Percentiles rank a stretch among this genome's conserved stretches.
Evolutionary conservation across 2,329 filamentous ascomycete genomes (phyloP).

Genomic region (Colletotrichum cereale): DNA sequence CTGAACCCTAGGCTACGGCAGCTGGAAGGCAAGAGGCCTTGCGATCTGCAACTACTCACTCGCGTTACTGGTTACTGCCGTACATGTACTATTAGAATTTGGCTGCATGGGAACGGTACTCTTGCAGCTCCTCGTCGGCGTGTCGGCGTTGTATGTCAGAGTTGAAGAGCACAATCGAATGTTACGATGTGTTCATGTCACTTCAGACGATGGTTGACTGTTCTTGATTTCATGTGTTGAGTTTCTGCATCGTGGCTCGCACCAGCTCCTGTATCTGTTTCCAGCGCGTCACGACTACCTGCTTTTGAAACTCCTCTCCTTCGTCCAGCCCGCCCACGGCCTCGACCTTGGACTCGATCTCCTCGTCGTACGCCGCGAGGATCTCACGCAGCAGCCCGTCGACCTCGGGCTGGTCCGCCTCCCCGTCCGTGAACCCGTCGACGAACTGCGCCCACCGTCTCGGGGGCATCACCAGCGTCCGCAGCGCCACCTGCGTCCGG

Average conservation of each 20-base stretch:
- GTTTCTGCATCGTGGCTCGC: constrained; percentile 51
- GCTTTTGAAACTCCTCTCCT: constrained; percentile 51
- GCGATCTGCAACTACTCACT: background rate
- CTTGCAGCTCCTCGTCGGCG: constrained; percentile 22
- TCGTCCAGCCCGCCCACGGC: constrained; percentile 47
- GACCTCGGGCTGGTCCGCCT: constrained; percentile 55
- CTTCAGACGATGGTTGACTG: background rate
- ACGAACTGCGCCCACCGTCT: constrained; percentile 62
- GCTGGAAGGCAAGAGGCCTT: constrained; percentile 6
- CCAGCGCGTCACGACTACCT: constrained; percentile 56
- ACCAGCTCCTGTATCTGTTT: constrained; percentile 56
- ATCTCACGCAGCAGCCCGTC: constrained; percentile 53
- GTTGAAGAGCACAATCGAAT: constrained; percentile 10
- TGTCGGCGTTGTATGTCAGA: constrained; percentile 35
- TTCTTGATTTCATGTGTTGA: constrained; percentile 2
- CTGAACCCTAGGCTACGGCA: background rate
- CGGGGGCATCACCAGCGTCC: constrained; percentile 52
- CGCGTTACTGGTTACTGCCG: constrained; percentile 3
- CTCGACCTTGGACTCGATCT: constrained; percentile 48
- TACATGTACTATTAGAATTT: constrained; percentile 38
- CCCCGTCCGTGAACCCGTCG: constrained; percentile 59
- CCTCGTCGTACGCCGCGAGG: constrained; percentile 52
- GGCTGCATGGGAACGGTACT: constrained; percentile 7
- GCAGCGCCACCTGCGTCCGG: constrained; percentile 66
- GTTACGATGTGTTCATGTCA: background rate